Evolutionary conservation across 2,329 filamentous ascomycete species (phyloP), one percentile per base, ranked within the genome.

Genomic region (Fusarium sp.): DNA sequence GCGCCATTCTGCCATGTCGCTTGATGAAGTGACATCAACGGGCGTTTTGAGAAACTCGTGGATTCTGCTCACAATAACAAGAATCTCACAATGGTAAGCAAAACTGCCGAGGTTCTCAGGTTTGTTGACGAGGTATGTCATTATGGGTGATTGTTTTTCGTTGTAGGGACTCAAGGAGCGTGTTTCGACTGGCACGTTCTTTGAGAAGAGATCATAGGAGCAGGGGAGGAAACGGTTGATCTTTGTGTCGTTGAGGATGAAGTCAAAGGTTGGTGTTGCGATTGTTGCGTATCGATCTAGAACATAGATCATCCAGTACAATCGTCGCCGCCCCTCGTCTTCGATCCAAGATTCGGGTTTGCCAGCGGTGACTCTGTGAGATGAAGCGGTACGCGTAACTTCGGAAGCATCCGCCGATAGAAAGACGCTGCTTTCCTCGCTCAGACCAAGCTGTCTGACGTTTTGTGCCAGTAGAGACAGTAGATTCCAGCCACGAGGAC

Each of bases 261-360:
- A 85, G 64, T 85, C 83, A 62, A 84, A 83, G 0, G 79, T 81
- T 0, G 82, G 82, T 2, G 83, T 83, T 10, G 83, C 83, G 44
- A 85, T 81, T 0, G 84, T 84, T 3, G 84, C 82, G 45, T 85
- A 85, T 45, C 84, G 79, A 62, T 85, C 84, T 14, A 85, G 79
- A 18, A 85, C 80, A 54, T 85, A 85, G 0, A 85, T 82, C 82
- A 85, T 85, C 84, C 84, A 85, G 57, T 83, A 84, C 1, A 85
- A 75, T 5, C 84, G 80, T 7, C 84, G 74, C 5, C 84, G 77
- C 11, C 84, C 82, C 69, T 85, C 84, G 35, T 85, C 84, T 58
- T 85, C 84, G 35, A 85, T 84, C 83, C 83, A 85, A 3, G 84
- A 84, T 20, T 82, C 80, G 4, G 84, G 84, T 11, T 79, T 80